These are phyloP conservation scores for Linanthus parryae DNA, from an alignment of 148 eudicot species.

Conservation along the genomic window DNA sequence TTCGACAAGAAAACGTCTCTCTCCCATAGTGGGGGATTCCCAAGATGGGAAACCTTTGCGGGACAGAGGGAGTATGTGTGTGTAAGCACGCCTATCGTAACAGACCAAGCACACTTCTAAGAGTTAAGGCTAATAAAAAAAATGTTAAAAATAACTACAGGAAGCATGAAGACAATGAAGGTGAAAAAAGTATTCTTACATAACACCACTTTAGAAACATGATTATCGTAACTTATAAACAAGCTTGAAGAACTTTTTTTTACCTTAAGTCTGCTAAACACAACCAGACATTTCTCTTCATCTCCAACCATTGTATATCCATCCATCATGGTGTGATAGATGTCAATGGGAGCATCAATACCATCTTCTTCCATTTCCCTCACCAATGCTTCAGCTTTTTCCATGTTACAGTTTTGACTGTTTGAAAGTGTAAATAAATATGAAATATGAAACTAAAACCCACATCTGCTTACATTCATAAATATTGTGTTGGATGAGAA, in stretches of 20 bases:
- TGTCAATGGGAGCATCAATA: conserved; percentile 88
- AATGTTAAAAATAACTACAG: too few relatives aligned
- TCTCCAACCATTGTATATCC: conserved; percentile 88
- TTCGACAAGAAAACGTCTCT: too few relatives aligned
- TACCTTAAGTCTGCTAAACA: conserved; percentile 87
- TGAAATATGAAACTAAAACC: neutral
- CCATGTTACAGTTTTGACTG: conserved; percentile 77
- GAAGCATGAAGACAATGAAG: too few relatives aligned
- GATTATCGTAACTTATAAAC: neutral
- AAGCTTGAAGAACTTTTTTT: neutral
- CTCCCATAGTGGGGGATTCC: too few relatives aligned
- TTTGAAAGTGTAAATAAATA: conserved; percentile 9
- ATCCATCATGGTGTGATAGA: conserved; percentile 98
- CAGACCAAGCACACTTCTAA: too few relatives aligned
- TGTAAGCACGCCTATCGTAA: too few relatives aligned
- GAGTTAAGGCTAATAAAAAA: too few relatives aligned
- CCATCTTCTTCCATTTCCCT: conserved; percentile 99
- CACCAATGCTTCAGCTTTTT: conserved; percentile 83
- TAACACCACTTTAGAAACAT: neutral
- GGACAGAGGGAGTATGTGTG: too few relatives aligned
- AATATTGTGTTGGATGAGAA: too few relatives aligned
- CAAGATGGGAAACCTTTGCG: too few relatives aligned
- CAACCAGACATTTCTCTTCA: conserved; percentile 82
- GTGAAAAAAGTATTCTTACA: too few relatives aligned
- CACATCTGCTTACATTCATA: too few relatives aligned